Evolutionary conservation across 495 filamentous ascomycete species (phyloP).

Genomic region (Aspergillus bertholletiae): DNA sequence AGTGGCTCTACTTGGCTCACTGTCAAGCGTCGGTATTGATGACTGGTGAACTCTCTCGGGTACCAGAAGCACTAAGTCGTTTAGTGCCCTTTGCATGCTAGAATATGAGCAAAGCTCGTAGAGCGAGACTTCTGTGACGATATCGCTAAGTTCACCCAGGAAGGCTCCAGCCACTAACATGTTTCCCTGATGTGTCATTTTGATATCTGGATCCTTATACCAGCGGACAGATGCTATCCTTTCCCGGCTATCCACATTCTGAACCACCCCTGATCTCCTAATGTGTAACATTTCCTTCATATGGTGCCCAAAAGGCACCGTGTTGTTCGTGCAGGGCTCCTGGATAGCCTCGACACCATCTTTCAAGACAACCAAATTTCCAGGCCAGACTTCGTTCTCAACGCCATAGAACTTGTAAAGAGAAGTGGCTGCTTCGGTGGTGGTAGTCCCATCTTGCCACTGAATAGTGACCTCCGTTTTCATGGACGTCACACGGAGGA

Average conservation of each 20-base stretch:
- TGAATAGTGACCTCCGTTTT: constrained; percentile 47
- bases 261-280: constrained; percentile 55
- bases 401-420: constrained; percentile 42
- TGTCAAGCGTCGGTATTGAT: neutral
- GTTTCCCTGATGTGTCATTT: constrained; percentile 30
- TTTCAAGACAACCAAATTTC: constrained; percentile 51
- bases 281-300: constrained; percentile 1
- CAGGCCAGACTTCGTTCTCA: constrained; percentile 57
- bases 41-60: constrained; percentile 24
- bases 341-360: constrained; percentile 25
- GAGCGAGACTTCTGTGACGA: constrained; percentile 49
- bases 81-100: constrained; percentile 38
- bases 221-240: constrained; percentile 54
- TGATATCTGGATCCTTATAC: constrained; percentile 43
- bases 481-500: constrained; percentile 44
- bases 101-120: constrained; percentile 51
- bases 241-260: constrained; percentile 49
- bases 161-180: constrained; percentile 27
- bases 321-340: neutral
- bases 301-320: constrained; percentile 6
- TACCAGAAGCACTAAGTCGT: constrained; percentile 49
- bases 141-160: constrained; percentile 38
- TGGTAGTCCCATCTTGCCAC: constrained; percentile 58
- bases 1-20: neutral
- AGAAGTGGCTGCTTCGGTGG: constrained; percentile 34